Evolutionary conservation across 768 basidiomycete genomes (phyloP), one percentile per base, ranked within the genome.

Genomic region (Rossbeevera mucosa): DNA sequence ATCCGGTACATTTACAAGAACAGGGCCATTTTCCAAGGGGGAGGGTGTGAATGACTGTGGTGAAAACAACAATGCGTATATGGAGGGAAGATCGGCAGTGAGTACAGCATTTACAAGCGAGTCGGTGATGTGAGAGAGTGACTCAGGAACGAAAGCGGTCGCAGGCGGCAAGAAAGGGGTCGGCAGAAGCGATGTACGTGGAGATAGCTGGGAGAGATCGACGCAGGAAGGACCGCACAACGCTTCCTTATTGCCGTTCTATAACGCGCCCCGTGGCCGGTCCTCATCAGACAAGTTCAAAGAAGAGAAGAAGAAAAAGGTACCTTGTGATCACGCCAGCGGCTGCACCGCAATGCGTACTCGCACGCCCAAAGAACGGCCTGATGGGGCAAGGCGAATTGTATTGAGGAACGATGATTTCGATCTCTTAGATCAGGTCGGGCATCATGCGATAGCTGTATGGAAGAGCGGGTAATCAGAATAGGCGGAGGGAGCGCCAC

Each of bases 321-420:
- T 70, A 85, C 88, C 67, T 79, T 71, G 59, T 73, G 75, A 65
- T 86, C 83, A 47, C 76, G 78, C 68, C 79, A 78, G 46, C 87
- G 74, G 64, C 78, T 78, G 48, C 74, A 75, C 44, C 88, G 80
- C 31, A 91, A 70, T 7, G 80, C 74, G 14, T 74, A 67, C 71
- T 91, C 88, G 55, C 86, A 90, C 24, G 81, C 69, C 82, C 83
- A 88, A 4, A 90, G 76, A 31, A 83, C 75, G 44, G 72, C 75
- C 0, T 83, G 78, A 65, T 89, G 85, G 5, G 73, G 59, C 7
- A 86, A 64, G 7, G 86, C 78, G 59, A 84, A 86, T 52, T 90
- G 86, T 28, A 88, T 69, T 14, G 88, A 77, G 22, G 87, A 84
- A 12, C 86, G 81, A 60, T 86, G 79, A 56, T 88, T 84, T 45